phyloP scores from a whole-genome alignment of 192 early-diverging fungal genomes.

The Coemansia sp. region DNA sequence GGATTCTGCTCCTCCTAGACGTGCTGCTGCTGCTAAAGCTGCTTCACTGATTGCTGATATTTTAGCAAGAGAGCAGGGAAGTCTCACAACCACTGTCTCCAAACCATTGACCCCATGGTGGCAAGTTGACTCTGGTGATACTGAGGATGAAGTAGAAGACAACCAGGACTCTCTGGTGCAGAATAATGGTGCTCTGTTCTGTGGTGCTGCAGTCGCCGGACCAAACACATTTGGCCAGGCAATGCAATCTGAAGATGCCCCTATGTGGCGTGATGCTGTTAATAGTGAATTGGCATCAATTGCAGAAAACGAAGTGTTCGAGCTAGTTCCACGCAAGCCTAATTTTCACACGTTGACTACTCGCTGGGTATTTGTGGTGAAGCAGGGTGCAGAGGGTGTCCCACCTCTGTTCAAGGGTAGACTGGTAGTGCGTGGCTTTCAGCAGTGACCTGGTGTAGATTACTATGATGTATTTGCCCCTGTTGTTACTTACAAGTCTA shows the following conservation, averaged over 20 bases:
- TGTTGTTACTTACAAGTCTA: constrained; percentile 25
- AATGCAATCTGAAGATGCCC: not conserved
- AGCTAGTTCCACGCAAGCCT: constrained; percentile 9
- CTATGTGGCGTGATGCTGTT: constrained; percentile 3
- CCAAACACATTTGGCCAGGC: not conserved
- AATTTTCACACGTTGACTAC: not conserved
- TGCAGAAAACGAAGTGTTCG: constrained; percentile 2
- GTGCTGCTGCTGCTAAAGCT: not conserved
- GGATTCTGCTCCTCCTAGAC: not conserved
- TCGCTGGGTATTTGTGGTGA: constrained; percentile 25
- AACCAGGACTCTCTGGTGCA: not conserved
- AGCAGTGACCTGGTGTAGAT: constrained; percentile 20
- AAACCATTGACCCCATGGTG: not conserved
- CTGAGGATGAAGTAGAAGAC: not conserved
- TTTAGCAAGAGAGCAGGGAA: not conserved
- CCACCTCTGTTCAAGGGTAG: constrained; percentile 19
- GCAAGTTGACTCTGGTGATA: not conserved
- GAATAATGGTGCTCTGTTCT: not conserved
- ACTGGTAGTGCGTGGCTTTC: constrained; percentile 25
- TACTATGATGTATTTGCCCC: constrained; percentile 32
- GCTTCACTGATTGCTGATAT: constrained; percentile 1
- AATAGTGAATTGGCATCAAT: constrained; percentile 9
- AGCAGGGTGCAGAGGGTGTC: constrained; percentile 7
- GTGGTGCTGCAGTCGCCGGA: not conserved
- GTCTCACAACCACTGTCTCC: not conserved